Percentiles rank a stretch among this genome's conserved stretches.
Evolutionary conservation across 2,329 filamentous ascomycete genomes (phyloP).

Genomic region (Onygenales sp.): DNA sequence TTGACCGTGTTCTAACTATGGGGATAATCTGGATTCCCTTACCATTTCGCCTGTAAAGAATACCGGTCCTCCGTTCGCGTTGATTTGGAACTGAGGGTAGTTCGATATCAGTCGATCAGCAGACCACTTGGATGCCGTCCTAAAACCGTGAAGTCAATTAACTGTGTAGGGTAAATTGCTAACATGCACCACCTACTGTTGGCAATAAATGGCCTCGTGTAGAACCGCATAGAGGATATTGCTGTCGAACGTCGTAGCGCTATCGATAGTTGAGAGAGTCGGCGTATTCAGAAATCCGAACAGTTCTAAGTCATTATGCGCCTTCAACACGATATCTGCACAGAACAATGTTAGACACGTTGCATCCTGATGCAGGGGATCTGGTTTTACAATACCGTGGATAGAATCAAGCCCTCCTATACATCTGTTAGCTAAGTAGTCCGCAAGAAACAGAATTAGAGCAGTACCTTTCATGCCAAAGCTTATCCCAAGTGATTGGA

Average conservation of each 20-base stretch:
- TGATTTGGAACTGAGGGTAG: conserved; percentile 39
- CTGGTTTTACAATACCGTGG: conserved; percentile 42
- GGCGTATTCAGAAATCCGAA: conserved; percentile 68
- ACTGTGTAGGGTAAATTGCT: neutral
- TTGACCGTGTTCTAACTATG: neutral
- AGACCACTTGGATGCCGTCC: conserved; percentile 62
- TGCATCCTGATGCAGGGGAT: neutral
- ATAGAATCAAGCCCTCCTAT: conserved; percentile 59
- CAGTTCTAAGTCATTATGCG: conserved; percentile 62
- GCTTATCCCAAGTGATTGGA: conserved; percentile 66
- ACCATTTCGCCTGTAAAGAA: conserved; percentile 88
- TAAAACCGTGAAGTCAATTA: conserved; percentile 16
- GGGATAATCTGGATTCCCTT: conserved; percentile 4
- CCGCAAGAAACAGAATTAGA: neutral
- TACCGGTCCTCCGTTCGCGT: conserved; percentile 43
- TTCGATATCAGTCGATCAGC: conserved; percentile 39
- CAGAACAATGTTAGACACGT: neutral
- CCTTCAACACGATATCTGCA: conserved; percentile 55
- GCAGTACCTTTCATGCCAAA: conserved; percentile 62
- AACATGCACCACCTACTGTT: conserved; percentile 38
- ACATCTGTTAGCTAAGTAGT: neutral
- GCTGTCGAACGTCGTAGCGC: conserved; percentile 59
- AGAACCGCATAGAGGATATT: conserved; percentile 76
- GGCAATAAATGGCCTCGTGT: conserved; percentile 82
- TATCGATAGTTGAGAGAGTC: conserved; percentile 60